Evolutionary conservation across 768 basidiomycete species (phyloP).

Genomic region (Suillus weaverae): DNA sequence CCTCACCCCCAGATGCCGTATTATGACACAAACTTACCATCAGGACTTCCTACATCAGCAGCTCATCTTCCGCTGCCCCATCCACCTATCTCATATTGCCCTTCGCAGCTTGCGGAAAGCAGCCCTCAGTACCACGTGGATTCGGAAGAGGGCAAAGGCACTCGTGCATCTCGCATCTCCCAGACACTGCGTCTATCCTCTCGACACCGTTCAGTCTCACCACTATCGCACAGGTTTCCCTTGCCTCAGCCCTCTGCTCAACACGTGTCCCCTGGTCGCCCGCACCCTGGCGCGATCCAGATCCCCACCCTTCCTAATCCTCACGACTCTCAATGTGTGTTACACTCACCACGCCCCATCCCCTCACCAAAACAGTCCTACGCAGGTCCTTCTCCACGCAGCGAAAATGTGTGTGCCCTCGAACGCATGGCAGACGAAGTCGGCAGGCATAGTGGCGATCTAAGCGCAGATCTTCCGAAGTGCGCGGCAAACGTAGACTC

Average conservation of each 20-base stretch:
- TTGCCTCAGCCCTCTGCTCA: constrained; percentile 27
- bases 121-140: constrained; percentile 29
- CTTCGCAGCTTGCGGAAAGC: constrained; percentile 12
- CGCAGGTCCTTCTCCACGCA: constrained; percentile 24
- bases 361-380: constrained; percentile 64
- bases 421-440: constrained; percentile 74
- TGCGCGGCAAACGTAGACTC: constrained; percentile 23
- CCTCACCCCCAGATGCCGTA: constrained; percentile 33
- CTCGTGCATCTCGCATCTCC: constrained; percentile 56
- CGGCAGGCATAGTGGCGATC: constrained; percentile 27
- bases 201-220: constrained; percentile 63
- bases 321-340: constrained; percentile 36
- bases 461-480: constrained; percentile 25
- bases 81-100: constrained; percentile 26
- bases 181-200: constrained; percentile 59
- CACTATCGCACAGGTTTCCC: constrained; percentile 54
- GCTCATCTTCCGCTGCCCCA: constrained; percentile 31
- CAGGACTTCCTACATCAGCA: constrained; percentile 38
- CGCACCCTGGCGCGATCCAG: constrained; percentile 23
- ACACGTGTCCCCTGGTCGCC: constrained; percentile 10
- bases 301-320: constrained; percentile 29
- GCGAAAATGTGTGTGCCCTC: constrained; percentile 58
- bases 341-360: constrained; percentile 69
- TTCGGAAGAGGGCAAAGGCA: constrained; percentile 60
- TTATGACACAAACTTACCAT: constrained; percentile 29